Conservation (phyloP, 2,329 filamentous ascomycete species). For the Colletotrichum horii region DNA sequence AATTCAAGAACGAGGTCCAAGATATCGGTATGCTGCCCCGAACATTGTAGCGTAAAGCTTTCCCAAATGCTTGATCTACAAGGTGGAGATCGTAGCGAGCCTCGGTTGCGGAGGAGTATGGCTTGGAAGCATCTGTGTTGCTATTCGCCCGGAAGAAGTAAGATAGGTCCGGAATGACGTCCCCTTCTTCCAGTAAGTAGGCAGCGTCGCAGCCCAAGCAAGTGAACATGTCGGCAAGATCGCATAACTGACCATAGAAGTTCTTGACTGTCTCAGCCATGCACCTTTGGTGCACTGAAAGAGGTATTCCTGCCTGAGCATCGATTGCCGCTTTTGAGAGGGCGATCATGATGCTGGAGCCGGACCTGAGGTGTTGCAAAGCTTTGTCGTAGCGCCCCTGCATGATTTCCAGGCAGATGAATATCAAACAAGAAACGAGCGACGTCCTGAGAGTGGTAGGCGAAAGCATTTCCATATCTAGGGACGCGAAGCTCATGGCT, state of each 20-base stretch:
- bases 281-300: background rate
- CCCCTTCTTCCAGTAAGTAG: slow-evolving; percentile 23
- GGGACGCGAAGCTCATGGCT: background rate
- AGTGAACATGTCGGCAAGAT: slow-evolving; percentile 26
- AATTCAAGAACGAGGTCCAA: background rate
- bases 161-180: background rate
- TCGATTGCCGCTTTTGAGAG: background rate
- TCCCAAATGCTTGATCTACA: background rate
- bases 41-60: background rate
- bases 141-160: background rate
- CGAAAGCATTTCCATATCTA: background rate
- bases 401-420: slow-evolving; percentile 27
- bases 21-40: background rate
- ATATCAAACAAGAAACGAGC: slow-evolving; percentile 25
- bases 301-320: background rate
- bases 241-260: slow-evolving; percentile 4
- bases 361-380: slow-evolving; percentile 24
- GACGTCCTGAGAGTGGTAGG: background rate
- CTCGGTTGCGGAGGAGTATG: background rate
- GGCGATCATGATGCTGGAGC: background rate
- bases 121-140: background rate
- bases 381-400: slow-evolving; percentile 26
- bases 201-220: slow-evolving; percentile 24
- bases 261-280: background rate
- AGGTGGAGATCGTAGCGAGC: background rate